Evolutionary conservation across 176 grass and related monocot species (phyloP).

Genomic region (barley (Hordeum vulgare)): MorexV3_pseudomolecules_assembly NC_058523.1:268102359-268102858

Average conservation of each 20-base stretch:
- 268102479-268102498: not conserved
- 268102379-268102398: not conserved
- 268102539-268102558: not conserved
- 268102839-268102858: constrained; percentile 92
- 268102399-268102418: no score
- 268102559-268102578: not conserved
- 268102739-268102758: constrained; percentile 5
- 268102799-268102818: constrained; percentile 94
- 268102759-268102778: not conserved
- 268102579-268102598: not conserved
- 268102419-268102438: no score
- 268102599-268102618: not conserved
- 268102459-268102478: no score
- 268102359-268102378: constrained; percentile 1
- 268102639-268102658: not conserved
- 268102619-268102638: not conserved
- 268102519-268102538: not conserved
- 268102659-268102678: not conserved
- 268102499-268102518: not conserved
- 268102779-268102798: constrained; percentile 85
- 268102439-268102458: no score
- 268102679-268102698: constrained; percentile 5
- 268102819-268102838: constrained; percentile 99
- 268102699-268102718: not conserved
- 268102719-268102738: constrained; percentile 19